Evolutionary conservation across 768 basidiomycete genomes (phyloP).

Genomic region (Mycena olivaceomarginata): DNA sequence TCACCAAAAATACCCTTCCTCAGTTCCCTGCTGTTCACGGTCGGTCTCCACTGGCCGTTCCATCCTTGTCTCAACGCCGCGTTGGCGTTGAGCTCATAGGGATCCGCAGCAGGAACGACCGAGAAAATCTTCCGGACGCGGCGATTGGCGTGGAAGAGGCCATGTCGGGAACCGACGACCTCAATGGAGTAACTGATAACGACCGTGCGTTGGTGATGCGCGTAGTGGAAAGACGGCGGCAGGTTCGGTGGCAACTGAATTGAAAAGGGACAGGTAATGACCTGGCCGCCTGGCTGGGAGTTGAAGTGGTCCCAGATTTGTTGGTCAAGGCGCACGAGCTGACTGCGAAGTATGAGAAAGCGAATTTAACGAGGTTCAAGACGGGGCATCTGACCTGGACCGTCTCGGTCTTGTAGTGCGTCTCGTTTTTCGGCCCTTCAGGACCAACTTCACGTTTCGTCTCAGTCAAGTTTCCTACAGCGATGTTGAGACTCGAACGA

Average conservation of each 20-base stretch:
- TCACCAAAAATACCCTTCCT: slow-evolving; percentile 40
- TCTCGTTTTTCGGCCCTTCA: slow-evolving; percentile 21
- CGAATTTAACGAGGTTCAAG: too few relatives aligned
- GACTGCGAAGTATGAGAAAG: neutral
- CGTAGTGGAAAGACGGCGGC: slow-evolving; percentile 38
- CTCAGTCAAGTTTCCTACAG: slow-evolving; percentile 36
- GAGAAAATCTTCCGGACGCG: slow-evolving; percentile 37
- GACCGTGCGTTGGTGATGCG: slow-evolving; percentile 17
- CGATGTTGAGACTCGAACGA: neutral
- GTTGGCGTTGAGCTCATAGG: slow-evolving; percentile 17
- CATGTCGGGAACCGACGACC: slow-evolving; percentile 33
- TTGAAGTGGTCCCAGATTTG: slow-evolving; percentile 41
- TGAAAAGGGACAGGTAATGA: slow-evolving; percentile 38
- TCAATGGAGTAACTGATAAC: slow-evolving; percentile 39
- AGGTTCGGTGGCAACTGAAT: slow-evolving; percentile 32
- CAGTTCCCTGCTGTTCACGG: slow-evolving; percentile 28
- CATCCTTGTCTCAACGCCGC: slow-evolving; percentile 27
- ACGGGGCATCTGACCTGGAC: slow-evolving; percentile 15
- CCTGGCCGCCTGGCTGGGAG: slow-evolving; percentile 12
- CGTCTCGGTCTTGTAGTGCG: slow-evolving; percentile 32
- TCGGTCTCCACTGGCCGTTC: slow-evolving; percentile 31
- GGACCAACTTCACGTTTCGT: slow-evolving; percentile 7
- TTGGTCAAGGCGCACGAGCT: slow-evolving; percentile 37
- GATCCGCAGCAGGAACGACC: slow-evolving; percentile 30
- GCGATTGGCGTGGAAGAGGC: slow-evolving; percentile 34